phyloP scores from a whole-genome alignment of 1,139 yeast genomes.

The Magnusiomyces tetraspermus region DNA sequence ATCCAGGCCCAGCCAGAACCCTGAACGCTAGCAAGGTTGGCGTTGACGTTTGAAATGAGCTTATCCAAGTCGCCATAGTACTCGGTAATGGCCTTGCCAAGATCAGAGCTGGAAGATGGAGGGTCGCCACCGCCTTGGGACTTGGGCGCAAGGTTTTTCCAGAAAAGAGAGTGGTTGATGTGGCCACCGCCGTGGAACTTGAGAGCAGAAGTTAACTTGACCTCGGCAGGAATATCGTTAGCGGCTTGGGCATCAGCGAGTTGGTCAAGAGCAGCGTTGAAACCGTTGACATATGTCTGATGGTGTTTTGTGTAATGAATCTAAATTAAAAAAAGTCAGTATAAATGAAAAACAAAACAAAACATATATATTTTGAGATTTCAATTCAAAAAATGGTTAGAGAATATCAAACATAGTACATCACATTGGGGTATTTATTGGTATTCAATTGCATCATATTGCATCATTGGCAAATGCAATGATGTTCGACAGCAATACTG shows the following conservation, averaged over 20 bases:
- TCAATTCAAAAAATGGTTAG: no score
- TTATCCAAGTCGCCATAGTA: constrained; percentile 75
- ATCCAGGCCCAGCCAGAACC: constrained; percentile 98
- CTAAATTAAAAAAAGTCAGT: no score
- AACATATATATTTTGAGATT: no score
- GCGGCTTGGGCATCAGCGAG: constrained; percentile 58
- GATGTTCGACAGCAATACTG: no score
- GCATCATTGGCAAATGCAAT: no score
- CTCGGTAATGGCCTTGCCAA: constrained; percentile 52
- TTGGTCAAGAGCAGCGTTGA: constrained; percentile 74
- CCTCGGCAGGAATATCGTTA: constrained; percentile 60
- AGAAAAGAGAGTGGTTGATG: constrained; percentile 76
- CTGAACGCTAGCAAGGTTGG: constrained; percentile 82
- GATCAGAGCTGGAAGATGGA: constrained; percentile 48
- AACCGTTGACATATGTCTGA: constrained; percentile 87
- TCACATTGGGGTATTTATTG: no score
- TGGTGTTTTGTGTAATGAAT: constrained; percentile 86
- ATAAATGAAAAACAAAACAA: no score
- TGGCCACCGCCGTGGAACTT: constrained; percentile 96
- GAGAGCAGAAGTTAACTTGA: constrained; percentile 63
- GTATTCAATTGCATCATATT: no score
- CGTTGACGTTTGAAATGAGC: constrained; percentile 58
- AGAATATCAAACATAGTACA: no score
- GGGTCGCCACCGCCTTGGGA: constrained; percentile 80
- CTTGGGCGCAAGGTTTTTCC: constrained; percentile 84